These are phyloP conservation scores for Claviceps paspali DNA, from an alignment of 2,329 filamentous ascomycete genomes.

Conservation along the genomic window DNA sequence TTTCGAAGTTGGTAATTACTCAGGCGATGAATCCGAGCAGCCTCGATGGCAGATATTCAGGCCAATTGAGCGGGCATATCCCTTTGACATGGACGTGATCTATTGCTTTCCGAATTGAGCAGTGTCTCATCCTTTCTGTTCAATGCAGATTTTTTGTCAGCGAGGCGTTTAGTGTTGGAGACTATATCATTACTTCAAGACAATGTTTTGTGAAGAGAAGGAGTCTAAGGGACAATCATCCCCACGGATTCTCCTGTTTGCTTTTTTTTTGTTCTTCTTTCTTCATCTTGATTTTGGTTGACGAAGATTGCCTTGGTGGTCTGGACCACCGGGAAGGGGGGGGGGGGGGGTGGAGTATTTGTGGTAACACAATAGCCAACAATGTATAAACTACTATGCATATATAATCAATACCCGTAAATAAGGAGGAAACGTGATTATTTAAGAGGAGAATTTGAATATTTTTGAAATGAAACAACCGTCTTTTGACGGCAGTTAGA, in stretches of 20 bases:
- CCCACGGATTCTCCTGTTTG: slow-evolving; percentile 1
- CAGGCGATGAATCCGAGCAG: slow-evolving; percentile 13
- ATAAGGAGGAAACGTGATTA: not conserved
- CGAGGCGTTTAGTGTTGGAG: slow-evolving; percentile 10
- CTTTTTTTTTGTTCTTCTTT: not conserved
- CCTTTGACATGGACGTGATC: slow-evolving; percentile 22
- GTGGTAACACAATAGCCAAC: too few species aligned
- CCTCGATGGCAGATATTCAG: slow-evolving; percentile 21
- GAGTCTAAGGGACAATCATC: not conserved
- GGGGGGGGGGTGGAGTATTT: too few species aligned
- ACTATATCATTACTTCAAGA: too few species aligned
- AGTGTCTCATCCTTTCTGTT: slow-evolving; percentile 1
- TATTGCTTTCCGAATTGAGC: slow-evolving; percentile 15
- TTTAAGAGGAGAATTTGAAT: not conserved
- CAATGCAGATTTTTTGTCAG: slow-evolving; percentile 6
- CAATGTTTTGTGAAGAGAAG: not conserved
- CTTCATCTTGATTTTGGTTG: not conserved
- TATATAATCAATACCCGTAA: not conserved
- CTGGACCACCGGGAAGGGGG: not conserved
- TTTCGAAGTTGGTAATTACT: slow-evolving; percentile 14
- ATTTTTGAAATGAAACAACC: not conserved
- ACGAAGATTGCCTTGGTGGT: not conserved
- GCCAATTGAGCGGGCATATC: slow-evolving; percentile 20
- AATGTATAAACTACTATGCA: not conserved
- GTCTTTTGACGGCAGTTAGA: not conserved